Base-by-base conservation (phyloP, 306 rosid genomes). In the Quercus berberidifolia region DNA sequence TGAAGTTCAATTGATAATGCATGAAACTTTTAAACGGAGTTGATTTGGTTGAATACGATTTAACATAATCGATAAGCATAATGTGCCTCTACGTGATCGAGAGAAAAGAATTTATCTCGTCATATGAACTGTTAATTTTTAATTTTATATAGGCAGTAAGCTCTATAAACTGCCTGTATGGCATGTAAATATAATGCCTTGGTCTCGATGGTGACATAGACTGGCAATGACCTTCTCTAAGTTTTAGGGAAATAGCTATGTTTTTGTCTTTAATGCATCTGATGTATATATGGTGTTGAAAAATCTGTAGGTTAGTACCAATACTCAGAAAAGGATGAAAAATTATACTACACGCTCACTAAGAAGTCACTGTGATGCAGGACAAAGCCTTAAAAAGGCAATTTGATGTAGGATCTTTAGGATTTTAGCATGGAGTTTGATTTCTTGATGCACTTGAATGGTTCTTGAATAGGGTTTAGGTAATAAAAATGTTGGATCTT, bases 41-140 rank as follows among this genome's bases (percentile, higher is more conserved):
- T 74, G 65, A 77, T 52, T 59, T 59, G 74, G 77, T 74, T 80
- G 74, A 76, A 63, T 57, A 25, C 21, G 33, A 28, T 20, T 41
- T 19, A 74, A 33, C 58, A 13, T 43, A 51, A 69, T 51, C 60
- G 73, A 49, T 21, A 28, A 30, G 15, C 43, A 71, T 56, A 18
- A 46, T 41, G 8, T 57, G 35, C 69, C 65, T 23, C 30, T 7
- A 21, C 19, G 59, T 55, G 65, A 35, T 71, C 18, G 21, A 3
- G 30, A 58, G 19, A 58, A 62, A 19, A 63, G 19, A 62, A 23
- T 43, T 4, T 46, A 15, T 17, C 19, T 17, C 20, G 5, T 58
- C 14, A 58, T 38, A 21, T 7, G 28, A 58, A 25, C 64, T 25
- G 26, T 20, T 20, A 20, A 9, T 15, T 21, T n/a, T 6, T 38